Base-by-base conservation (phyloP, 139 green algal species). In the Astrephomene gubernaculifera region DNA sequence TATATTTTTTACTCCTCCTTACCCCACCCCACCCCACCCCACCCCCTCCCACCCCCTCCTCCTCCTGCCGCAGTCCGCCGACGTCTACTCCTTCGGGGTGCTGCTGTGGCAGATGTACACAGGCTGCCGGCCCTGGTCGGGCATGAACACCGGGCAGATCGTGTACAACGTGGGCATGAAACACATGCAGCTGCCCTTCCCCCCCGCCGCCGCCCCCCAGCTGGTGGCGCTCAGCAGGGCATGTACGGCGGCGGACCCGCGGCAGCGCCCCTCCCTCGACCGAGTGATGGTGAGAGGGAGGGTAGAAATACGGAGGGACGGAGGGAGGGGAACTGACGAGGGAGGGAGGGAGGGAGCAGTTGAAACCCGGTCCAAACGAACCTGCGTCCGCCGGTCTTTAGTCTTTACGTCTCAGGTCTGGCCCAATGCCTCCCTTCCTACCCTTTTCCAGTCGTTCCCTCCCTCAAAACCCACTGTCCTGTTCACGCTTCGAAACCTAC, bases 81-180 rank as follows among this genome's bases (percentile, higher is more conserved):
- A 91, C 88, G 80, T 88, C 24, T 92, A 89, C 75, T 72, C 73
- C 19, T 87, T 91, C 43, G 89, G 89, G 4, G 71, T 79, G 45
- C 79, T 92, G 78, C 78, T 92, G 54, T 92, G 86, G 86, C 79
- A 90, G 70, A 92, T 90, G 79, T 90, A 87, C 86, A 90, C 86
- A 9, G 86, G 86, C 33, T 64, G 38, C 22, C 64, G 87, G 6
- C 83, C 89, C 38, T 92, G 87, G 87, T 70, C 83, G 8, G 69
- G 87, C 36, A 49, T 90, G 22, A 83, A 49, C 52, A 82, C 84
- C 43, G 71, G 82, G 6, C 83, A 88, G 72, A 88, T 88, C 63
- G 74, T 88, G 41, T 71, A 83, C 38, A 61, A 75, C 35, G 83
- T 71, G 83, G 57, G 54, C 38, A 79, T 82, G 82, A 60, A 82